Evolutionary conservation across 148 eudicot genomes (phyloP), one percentile per base, ranked within the genome.

Genomic region (Silene latifolia): DNA sequence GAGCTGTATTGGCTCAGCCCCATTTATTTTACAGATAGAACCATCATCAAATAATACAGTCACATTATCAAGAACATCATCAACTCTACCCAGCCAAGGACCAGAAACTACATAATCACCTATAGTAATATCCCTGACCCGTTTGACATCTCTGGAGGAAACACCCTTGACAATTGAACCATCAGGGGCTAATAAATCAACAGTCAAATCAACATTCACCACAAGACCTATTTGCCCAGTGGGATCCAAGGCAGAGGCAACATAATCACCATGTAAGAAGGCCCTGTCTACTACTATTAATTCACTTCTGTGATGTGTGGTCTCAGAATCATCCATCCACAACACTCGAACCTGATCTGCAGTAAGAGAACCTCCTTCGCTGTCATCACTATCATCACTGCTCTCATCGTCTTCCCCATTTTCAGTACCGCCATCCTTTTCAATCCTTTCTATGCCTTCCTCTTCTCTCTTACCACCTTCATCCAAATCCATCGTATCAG

Each of bases 11-110:
- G 99, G 99, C 63, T 95, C 99, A 81, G 93, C 97, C 80, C 86
- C 87, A 75, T 77, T 64, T 69, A 92, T 93, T 82, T 92, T 95
- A 83, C 97, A 95, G 20, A 88, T 85, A 70, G 99, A 90, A 74
- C 96, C 99, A 87, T 95, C 99, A 74, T 88, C 89, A 82, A 95
- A 87, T 71, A 82, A 58, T 59, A 95, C 91, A 23, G 93, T 92
- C 47, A 95, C 96, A 72, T 92, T 90, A 83, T 92, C 96, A 47
- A 88, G 78, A 74, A 88, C 92, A 76, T 92, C 99, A 68, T 95
- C 97, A 71, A 92, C 84, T 84, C 99, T 87, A 67, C 99, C 99
- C 17, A 95, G 82, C 99, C 99, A 95, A 39, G 97, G 91, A 77
- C 96, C 99, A 70, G 83, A 81, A 72, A 95, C 86, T 5, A 95